Base-by-base conservation (phyloP, 306 rosid genomes). In the Coriaria nepalensis region DNA sequence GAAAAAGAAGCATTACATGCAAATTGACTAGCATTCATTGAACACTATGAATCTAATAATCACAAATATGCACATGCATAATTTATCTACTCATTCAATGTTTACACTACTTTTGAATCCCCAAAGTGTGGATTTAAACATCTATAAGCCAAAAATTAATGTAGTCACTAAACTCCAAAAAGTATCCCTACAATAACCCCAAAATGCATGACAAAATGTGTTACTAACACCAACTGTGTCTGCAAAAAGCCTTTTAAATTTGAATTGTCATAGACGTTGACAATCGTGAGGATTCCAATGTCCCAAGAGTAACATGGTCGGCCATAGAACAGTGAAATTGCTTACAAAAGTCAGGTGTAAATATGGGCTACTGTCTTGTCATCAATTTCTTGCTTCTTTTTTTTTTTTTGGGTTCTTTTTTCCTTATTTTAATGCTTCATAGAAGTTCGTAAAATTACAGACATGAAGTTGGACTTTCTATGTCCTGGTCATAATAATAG, bases 281-380 rank as follows among this genome's bases (percentile, higher is more conserved):
- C 43, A 59, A 61, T 15, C 11, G 11, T 9, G 49, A 45, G 29
- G 8, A 45, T 13, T 45, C 14, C 4, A 10, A 12, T 66, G 71
- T 58, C 73, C 73, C 72, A 15, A 73, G 71, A 71, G 68, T 52
- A 50, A 62, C 76, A 71, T 59, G 85, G 80, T 73, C 82, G 84
- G 86, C 73, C 66, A 50, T 10, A 55, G 78, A 71, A 69, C 13
- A 65, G 62, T 62, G 50, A 61, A 53, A 52, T 57, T 55, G 47
- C 3, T 54, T 40, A 49, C 65, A 60, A 13, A 83, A 83, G 78
- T 79, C 78, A 69, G 55, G 32, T 50, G 11, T 62, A 62, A 71
- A 68, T 10, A 73, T 72, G 13, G 9, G 47, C 57, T 49, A 68
- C 47, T 38, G 60, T 11, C 35, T 63, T 57, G 49, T 53, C 35